Evolutionary conservation across 805 yeast species (phyloP).

Genomic region (Yamadazyma olivae): DNA sequence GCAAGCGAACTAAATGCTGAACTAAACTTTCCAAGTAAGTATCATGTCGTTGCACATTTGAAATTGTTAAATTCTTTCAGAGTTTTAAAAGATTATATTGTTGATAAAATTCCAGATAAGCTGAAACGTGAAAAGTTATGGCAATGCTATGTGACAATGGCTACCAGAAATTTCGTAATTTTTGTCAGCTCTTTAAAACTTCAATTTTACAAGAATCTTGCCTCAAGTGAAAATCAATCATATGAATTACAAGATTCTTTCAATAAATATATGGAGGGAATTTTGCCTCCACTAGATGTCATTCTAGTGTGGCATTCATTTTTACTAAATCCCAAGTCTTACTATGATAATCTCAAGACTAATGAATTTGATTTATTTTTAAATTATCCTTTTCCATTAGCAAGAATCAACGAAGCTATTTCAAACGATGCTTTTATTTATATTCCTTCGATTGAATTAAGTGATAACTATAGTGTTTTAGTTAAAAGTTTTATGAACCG

Average conservation of each 20-base stretch:
- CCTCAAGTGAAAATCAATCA: neutral
- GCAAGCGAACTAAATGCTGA: neutral
- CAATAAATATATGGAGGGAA: neutral
- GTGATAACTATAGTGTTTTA: neutral
- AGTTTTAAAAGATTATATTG: neutral
- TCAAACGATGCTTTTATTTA: slow-evolving; percentile 6
- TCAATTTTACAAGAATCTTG: too few relatives aligned
- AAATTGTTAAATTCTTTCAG: neutral
- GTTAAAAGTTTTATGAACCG: neutral
- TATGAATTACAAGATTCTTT: neutral
- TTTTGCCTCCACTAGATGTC: slow-evolving; percentile 21
- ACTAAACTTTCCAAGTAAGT: neutral
- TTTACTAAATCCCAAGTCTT: slow-evolving; percentile 16
- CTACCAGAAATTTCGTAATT: slow-evolving; percentile 20
- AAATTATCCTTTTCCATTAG: slow-evolving; percentile 18
- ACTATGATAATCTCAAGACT: slow-evolving; percentile 13
- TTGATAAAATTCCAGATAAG: neutral
- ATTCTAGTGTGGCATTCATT: slow-evolving; percentile 22
- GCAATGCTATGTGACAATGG: slow-evolving; percentile 21
- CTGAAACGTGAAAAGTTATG: slow-evolving; percentile 14
- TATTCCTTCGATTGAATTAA: slow-evolving; percentile 3
- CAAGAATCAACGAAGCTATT: slow-evolving; percentile 7
- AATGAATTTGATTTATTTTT: slow-evolving; percentile 9
- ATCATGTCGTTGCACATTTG: neutral
- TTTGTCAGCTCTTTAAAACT: slow-evolving; percentile 17